Evolutionary conservation across 2,329 filamentous ascomycete species (phyloP).

Genomic region (Trichoderma sp.): DNA sequence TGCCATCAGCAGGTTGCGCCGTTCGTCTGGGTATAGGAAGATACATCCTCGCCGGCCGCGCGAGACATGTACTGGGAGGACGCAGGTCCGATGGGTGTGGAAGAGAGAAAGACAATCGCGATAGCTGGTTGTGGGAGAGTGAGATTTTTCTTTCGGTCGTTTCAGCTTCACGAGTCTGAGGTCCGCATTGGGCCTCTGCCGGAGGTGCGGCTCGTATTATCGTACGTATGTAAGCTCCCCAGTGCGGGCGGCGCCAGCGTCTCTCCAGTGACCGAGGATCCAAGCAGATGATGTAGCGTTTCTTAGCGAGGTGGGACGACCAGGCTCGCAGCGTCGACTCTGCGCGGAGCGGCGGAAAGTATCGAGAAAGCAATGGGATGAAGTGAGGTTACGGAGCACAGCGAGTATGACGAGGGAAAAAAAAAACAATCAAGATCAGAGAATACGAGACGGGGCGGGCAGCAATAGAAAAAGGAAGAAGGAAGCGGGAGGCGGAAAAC

Average conservation of each 20-base stretch:
- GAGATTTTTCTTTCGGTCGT: constrained; percentile 7
- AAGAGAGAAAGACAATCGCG: background rate
- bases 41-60: constrained; percentile 27
- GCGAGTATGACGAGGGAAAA: background rate
- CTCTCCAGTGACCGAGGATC: constrained; percentile 25
- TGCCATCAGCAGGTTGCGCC: constrained; percentile 21
- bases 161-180: constrained; percentile 14
- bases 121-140: constrained; percentile 1
- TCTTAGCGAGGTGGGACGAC: constrained; percentile 23
- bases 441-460: background rate
- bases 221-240: background rate
- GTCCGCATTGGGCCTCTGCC: constrained; percentile 23
- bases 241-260: constrained; percentile 15
- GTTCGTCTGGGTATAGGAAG: constrained; percentile 20
- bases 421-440: background rate
- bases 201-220: constrained; percentile 9
- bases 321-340: constrained; percentile 7
- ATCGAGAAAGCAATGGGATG: background rate
- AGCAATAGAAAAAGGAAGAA: background rate
- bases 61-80: constrained; percentile 24
- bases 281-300: constrained; percentile 22
- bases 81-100: constrained; percentile 8
- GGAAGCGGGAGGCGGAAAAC: background rate
- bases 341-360: constrained; percentile 12
- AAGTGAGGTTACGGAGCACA: constrained; percentile 1